Evolutionary conservation across 2,329 filamentous ascomycete species (phyloP).

Genomic region (Phialophora tarda): DNA sequence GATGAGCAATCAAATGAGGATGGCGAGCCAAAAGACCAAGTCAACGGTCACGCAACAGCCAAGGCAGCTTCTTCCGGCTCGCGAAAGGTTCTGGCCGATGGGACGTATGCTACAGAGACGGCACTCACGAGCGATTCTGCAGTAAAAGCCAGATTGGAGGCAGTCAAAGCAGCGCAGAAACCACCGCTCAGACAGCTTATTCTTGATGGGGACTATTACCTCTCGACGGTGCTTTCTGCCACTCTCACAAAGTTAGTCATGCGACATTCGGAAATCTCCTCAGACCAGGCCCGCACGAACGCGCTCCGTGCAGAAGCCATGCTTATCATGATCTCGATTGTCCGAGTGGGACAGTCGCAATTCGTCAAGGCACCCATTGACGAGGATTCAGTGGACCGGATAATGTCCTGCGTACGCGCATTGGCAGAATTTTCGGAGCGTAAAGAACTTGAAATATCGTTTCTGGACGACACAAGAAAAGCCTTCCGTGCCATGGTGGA

Average conservation of each 20-base stretch:
- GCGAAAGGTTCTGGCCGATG: constrained; percentile 89
- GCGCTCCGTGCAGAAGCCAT: constrained; percentile 94
- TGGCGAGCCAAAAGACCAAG: constrained; percentile 67
- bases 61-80: constrained; percentile 69
- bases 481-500: constrained; percentile 98
- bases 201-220: constrained; percentile 94
- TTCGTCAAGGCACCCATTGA: constrained; percentile 98
- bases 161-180: constrained; percentile 96
- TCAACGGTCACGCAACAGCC: constrained; percentile 84
- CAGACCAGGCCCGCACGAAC: constrained; percentile 85
- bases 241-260: constrained; percentile 97
- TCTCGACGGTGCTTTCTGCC: constrained; percentile 92
- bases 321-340: constrained; percentile 99
- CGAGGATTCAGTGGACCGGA: constrained; percentile 96
- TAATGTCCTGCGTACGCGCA: constrained; percentile 96
- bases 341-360: constrained; percentile 96
- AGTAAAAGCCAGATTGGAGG: constrained; percentile 87
- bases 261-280: constrained; percentile 92
- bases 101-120: constrained; percentile 96
- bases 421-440: constrained; percentile 87
- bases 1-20: constrained; percentile 78
- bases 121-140: constrained; percentile 92
- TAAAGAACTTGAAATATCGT: constrained; percentile 89
- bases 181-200: constrained; percentile 93
- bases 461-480: constrained; percentile 91